Evolutionary conservation across 129 eudicot genomes (phyloP).

Genomic region (Arctium lappa): DNA sequence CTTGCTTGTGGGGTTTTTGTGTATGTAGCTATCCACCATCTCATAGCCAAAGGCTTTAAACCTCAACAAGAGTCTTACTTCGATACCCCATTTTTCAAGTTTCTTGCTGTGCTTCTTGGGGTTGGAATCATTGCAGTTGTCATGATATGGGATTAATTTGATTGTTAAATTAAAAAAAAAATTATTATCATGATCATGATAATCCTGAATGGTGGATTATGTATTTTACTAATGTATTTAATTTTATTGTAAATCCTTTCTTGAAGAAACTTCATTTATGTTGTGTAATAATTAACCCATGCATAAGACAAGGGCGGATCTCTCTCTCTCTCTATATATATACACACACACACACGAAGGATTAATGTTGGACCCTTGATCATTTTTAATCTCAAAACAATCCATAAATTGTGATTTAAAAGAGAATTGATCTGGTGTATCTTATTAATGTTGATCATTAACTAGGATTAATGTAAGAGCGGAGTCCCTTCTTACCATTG

Average conservation of each 20-base stretch:
- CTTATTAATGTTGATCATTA: too few species aligned
- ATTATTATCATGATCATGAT: background rate
- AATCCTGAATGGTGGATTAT: background rate
- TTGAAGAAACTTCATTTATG: background rate
- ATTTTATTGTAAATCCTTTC: background rate
- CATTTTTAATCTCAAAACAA: too few species aligned
- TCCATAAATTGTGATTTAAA: too few species aligned
- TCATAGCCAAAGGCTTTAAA: slow-evolving; percentile 74
- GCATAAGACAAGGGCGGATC: too few species aligned
- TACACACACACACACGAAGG: too few species aligned
- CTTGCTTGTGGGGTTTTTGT: slow-evolving; percentile 86
- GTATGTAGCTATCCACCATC: slow-evolving; percentile 75
- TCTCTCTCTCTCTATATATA: too few species aligned
- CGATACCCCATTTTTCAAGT: slow-evolving; percentile 76
- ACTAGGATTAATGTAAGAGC: too few species aligned
- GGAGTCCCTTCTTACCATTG: too few species aligned
- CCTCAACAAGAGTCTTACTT: slow-evolving; percentile 48
- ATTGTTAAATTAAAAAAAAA: background rate
- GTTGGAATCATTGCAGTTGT: slow-evolving; percentile 77
- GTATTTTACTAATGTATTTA: slow-evolving; percentile 2
- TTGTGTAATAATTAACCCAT: background rate
- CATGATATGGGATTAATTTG: slow-evolving; percentile 63
- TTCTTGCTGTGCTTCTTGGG: slow-evolving; percentile 74
- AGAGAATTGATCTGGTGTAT: too few species aligned
- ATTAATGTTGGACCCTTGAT: too few species aligned